Percentiles rank a stretch among this genome's conserved stretches.
Conservation (phyloP, 495 filamentous ascomycete species). For the Saxophila tyrrhenica region DNA sequence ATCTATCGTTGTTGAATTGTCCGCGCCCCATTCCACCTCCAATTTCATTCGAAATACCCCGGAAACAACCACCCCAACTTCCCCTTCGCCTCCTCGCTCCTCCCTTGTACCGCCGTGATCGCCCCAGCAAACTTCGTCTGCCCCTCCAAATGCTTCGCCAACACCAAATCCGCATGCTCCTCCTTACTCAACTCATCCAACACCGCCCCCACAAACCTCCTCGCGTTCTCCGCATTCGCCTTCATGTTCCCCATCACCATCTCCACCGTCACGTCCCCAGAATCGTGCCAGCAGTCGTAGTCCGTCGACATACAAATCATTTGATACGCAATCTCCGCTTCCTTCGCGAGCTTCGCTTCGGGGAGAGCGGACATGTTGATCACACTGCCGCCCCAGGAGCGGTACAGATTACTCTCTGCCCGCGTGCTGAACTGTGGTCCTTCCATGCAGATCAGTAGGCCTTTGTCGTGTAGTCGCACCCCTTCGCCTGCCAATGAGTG, state of each 20-base stretch:
- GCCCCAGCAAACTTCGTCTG: slow-evolving; percentile 44
- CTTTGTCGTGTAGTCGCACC: slow-evolving; percentile 63
- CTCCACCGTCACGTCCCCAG: slow-evolving; percentile 70
- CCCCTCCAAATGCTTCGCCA: slow-evolving; percentile 64
- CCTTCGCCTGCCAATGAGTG: slow-evolving; percentile 67
- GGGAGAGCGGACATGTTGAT: slow-evolving; percentile 98
- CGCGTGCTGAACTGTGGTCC: slow-evolving; percentile 97
- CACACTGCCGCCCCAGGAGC: slow-evolving; percentile 74
- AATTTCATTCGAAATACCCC: slow-evolving; percentile 40
- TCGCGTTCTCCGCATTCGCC: slow-evolving; percentile 78
- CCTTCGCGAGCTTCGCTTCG: slow-evolving; percentile 87
- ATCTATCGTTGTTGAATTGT: neutral
- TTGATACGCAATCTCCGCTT: slow-evolving; percentile 93
- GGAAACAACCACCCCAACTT: slow-evolving; percentile 70
- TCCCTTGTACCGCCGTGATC: slow-evolving; percentile 31
- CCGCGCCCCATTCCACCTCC: neutral
- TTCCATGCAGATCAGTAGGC: slow-evolving; percentile 88
- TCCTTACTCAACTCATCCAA: slow-evolving; percentile 70
- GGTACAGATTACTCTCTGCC: slow-evolving; percentile 89
- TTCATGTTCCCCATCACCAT: slow-evolving; percentile 98
- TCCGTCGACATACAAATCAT: slow-evolving; percentile 99
- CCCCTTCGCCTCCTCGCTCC: slow-evolving; percentile 31
- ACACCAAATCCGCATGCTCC: slow-evolving; percentile 61
- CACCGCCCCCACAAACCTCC: slow-evolving; percentile 72
- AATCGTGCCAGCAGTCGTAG: slow-evolving; percentile 90